Base-by-base conservation (phyloP, 495 filamentous ascomycete genomes). In the Penicillium cosmopolitanum region DNA sequence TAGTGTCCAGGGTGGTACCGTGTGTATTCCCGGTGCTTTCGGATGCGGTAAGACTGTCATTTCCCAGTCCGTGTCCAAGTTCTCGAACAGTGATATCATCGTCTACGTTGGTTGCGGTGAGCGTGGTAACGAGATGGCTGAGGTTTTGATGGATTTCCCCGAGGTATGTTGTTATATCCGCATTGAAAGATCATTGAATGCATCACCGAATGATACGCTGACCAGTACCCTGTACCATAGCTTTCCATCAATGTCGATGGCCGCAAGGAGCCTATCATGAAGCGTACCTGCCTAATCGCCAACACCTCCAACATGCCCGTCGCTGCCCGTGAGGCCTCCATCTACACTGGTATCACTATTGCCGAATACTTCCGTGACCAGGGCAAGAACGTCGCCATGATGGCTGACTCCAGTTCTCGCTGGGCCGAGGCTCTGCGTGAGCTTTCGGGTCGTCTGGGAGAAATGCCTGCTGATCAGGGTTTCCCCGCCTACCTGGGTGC, bases 221-320 rank as follows among this genome's bases (percentile, higher is more conserved):
- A 25, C 33, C n/a, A 10, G 11, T 19, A 28, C 10, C 50, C 50
- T 62, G 40, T 53, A 1, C 25, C 51, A 57, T 53, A 96, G 84
- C 89, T 98, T 58, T 87, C 88, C 25, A 98, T 98, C 74, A 85
- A 91, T 16, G 82, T 97, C 58, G 84, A 93, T 23, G 95, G 95
- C 65, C 92, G 93, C 68, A 88, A 92, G 80, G 96, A 98, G 72
- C 92, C 95, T 57, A 98, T 99, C 83, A 99, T 99, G 95, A 99
- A 98, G 85, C 96, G 95, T 67, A 98, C 95, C 53, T 93, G 92
- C 43, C 84, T 99, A 53, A 97, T 99, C 72, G 95, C 95, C 69
- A 99, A 99, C 75, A 99, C 95, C 28, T 99, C 95, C 58, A 99
- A 99, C 82, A 99, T 99, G 95, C 95, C 95, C 62, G 95, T 99